phyloP scores from a whole-genome alignment of 2,329 filamentous ascomycete species.

The Cercospora zeina region DNA sequence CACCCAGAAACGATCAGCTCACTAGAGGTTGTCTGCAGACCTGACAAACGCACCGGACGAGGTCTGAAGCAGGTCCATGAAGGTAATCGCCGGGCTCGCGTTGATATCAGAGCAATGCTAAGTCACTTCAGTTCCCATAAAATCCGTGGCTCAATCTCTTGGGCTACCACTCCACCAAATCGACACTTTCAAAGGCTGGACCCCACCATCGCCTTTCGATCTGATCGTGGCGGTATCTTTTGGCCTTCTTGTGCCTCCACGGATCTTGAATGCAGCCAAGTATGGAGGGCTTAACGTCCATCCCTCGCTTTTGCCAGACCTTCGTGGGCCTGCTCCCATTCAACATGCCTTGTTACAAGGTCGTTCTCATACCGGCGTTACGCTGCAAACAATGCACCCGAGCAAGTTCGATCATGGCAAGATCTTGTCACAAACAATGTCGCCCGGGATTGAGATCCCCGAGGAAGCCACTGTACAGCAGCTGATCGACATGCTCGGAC shows the following conservation, averaged over 20 bases:
- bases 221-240: slow-evolving; percentile 92
- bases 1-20: slow-evolving; percentile 61
- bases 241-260: slow-evolving; percentile 79
- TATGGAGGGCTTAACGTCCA: slow-evolving; percentile 94
- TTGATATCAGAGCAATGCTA: neutral
- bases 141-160: slow-evolving; percentile 63
- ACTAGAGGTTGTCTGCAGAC: slow-evolving; percentile 82
- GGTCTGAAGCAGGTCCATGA: slow-evolving; percentile 63
- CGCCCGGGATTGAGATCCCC: slow-evolving; percentile 56
- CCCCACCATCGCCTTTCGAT: slow-evolving; percentile 63
- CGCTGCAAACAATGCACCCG: slow-evolving; percentile 82
- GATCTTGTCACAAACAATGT: slow-evolving; percentile 66
- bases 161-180: slow-evolving; percentile 69
- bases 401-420: slow-evolving; percentile 74
- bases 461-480: slow-evolving; percentile 50
- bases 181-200: slow-evolving; percentile 81
- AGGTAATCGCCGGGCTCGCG: slow-evolving; percentile 49
- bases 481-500: slow-evolving; percentile 59
- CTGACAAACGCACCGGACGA: slow-evolving; percentile 74
- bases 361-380: slow-evolving; percentile 67
- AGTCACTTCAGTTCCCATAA: slow-evolving; percentile 57
- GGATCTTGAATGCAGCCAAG: slow-evolving; percentile 67
- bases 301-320: slow-evolving; percentile 75
- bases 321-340: slow-evolving; percentile 82
- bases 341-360: slow-evolving; percentile 75